Percentiles rank a stretch among this genome's conserved stretches.
Evolutionary conservation across 2,329 filamentous ascomycete genomes (phyloP).

Genomic region (Stromatinia cepivora): DNA sequence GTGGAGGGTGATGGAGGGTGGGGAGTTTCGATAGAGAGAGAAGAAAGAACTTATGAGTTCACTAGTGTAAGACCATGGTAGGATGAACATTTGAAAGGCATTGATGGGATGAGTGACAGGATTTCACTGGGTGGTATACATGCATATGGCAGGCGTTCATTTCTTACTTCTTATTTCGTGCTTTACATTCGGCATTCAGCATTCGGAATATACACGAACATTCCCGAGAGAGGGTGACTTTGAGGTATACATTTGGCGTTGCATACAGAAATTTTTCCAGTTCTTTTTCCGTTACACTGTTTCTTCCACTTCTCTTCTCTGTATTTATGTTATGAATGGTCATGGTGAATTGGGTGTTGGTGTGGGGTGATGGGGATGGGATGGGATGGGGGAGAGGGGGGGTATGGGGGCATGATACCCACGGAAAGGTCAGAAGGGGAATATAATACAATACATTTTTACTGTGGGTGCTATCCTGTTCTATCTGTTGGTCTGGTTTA

Average conservation of each 20-base stretch:
- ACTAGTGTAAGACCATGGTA: slow-evolving; percentile 12
- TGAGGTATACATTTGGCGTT: slow-evolving; percentile 5
- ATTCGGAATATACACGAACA: neutral
- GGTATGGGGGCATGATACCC: slow-evolving; percentile 1
- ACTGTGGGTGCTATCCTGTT: neutral
- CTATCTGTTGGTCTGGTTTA: too few species aligned
- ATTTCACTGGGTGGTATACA: slow-evolving; percentile 7
- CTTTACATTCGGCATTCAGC: neutral
- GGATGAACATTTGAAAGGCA: neutral
- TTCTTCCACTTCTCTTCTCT: neutral
- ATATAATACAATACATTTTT: neutral
- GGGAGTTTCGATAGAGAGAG: neutral
- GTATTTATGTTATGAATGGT: neutral
- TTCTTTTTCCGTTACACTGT: neutral
- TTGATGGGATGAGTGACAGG: neutral
- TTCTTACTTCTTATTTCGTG: neutral
- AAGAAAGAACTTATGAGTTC: slow-evolving; percentile 6
- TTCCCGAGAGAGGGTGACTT: neutral
- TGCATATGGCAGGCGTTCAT: slow-evolving; percentile 13
- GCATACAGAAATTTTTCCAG: neutral
- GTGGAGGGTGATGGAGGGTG: neutral
- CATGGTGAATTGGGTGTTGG: neutral
- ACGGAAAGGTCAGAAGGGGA: neutral
- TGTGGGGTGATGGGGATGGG: neutral
- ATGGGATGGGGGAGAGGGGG: neutral